Conservation (phyloP, 768 basidiomycete species). For the Phylloporus sp. region DNA sequence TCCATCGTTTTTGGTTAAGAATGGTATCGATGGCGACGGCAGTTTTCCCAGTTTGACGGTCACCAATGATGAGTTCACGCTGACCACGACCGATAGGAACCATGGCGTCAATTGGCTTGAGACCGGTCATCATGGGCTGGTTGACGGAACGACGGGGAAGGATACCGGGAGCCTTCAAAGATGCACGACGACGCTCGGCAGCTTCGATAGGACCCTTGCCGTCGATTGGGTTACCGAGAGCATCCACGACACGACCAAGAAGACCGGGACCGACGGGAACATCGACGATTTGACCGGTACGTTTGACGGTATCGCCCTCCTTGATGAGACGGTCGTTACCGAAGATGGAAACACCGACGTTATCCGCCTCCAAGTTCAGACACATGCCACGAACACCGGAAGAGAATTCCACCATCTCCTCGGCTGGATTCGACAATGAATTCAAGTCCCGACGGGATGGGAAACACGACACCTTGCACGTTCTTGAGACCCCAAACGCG, state of each 20-base stretch:
- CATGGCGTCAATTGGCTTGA: slow-evolving; percentile 99
- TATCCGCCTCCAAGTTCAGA: slow-evolving; percentile 99
- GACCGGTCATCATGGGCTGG: slow-evolving; percentile 99
- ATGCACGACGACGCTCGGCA: slow-evolving; percentile 91
- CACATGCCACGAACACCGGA: slow-evolving; percentile 99
- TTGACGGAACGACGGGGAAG: slow-evolving; percentile 98
- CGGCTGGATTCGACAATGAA: slow-evolving; percentile 48
- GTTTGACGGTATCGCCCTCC: slow-evolving; percentile 99
- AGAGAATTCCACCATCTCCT: slow-evolving; percentile 99
- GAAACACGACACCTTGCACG: slow-evolving; percentile 73
- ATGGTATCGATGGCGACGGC: slow-evolving; percentile 99
- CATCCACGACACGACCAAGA: slow-evolving; percentile 98
- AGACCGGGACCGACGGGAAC: slow-evolving; percentile 97
- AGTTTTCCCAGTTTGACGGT: slow-evolving; percentile 99
- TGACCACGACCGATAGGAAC: slow-evolving; percentile 99
- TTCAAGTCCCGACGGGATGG: background rate
- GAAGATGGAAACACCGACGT: slow-evolving; percentile 99
- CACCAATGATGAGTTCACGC: slow-evolving; percentile 99
- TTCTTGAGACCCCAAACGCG: slow-evolving; percentile 99
- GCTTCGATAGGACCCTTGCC: slow-evolving; percentile 97
- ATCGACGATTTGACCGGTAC: slow-evolving; percentile 99
- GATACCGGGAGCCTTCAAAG: slow-evolving; percentile 98
- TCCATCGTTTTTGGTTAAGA: slow-evolving; percentile 99
- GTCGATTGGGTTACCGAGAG: slow-evolving; percentile 99
- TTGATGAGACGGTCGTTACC: slow-evolving; percentile 97